Conservation (phyloP, 1,284 basidiomycete genomes). For the Boletus calvinii region DNA sequence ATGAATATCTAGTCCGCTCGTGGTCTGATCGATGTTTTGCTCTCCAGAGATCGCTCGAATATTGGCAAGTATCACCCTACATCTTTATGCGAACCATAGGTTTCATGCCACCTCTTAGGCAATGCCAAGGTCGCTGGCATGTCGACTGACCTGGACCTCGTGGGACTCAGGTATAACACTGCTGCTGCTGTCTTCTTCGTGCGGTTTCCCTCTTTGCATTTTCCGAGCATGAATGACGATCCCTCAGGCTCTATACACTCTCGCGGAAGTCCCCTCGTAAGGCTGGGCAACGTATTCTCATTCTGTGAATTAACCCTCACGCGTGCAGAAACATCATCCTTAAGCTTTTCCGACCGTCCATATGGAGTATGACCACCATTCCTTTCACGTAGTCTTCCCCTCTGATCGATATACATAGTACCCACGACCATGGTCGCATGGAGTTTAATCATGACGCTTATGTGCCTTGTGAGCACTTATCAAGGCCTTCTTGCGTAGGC, state of each 20-base stretch:
- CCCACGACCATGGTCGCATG: constrained; percentile 51
- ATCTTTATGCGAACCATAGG: no score
- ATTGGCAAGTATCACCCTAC: constrained; percentile 25
- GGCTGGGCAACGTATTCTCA: constrained; percentile 13
- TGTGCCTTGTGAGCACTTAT: constrained; percentile 38
- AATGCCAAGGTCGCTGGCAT: constrained; percentile 42
- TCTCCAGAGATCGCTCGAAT: constrained; percentile 38
- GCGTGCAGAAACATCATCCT: constrained; percentile 44
- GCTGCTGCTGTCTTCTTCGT: constrained; percentile 52
- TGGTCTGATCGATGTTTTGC: not conserved
- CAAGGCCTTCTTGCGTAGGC: constrained; percentile 29
- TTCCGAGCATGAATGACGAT: not conserved
- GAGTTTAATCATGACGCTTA: constrained; percentile 45
- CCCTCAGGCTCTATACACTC: constrained; percentile 42
- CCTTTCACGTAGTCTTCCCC: not conserved
- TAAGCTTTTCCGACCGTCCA: constrained; percentile 46
- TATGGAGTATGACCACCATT: constrained; percentile 41
- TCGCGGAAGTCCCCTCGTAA: constrained; percentile 51
- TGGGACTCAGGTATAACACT: constrained; percentile 45
- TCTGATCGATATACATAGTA: constrained; percentile 30
- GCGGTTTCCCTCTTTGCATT: constrained; percentile 14
- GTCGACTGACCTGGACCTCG: constrained; percentile 39
- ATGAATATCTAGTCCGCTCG: not conserved
- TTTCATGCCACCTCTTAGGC: constrained; percentile 21
- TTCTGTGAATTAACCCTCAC: constrained; percentile 6